A percentile compares a stretch with the other conserved stretches of the same genome.
Conservation (phyloP, 495 filamentous ascomycete genomes). For the Corynascus novoguineensis region DNA sequence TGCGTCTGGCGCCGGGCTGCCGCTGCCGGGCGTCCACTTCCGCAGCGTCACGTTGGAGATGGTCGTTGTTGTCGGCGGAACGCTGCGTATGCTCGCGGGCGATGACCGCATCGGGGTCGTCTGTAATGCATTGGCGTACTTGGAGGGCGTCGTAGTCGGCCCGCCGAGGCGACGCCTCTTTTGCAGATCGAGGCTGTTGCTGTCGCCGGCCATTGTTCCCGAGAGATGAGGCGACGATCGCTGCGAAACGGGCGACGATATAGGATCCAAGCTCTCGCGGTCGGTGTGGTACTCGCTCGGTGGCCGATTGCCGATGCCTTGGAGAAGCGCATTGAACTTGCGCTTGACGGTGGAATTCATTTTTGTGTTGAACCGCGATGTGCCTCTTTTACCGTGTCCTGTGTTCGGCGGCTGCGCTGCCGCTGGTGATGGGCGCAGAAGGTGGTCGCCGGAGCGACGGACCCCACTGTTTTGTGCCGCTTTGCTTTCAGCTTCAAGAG, state of each 20-base stretch:
- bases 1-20: neutral
- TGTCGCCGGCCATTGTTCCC: slow-evolving; percentile 22
- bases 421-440: neutral
- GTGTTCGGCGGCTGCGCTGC: neutral
- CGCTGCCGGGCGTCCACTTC: slow-evolving; percentile 32
- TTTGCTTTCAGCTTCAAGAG: neutral
- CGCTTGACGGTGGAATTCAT: slow-evolving; percentile 54
- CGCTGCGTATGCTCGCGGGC: slow-evolving; percentile 15
- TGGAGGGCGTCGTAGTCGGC: slow-evolving; percentile 20
- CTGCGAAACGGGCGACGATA: slow-evolving; percentile 18
- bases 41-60: slow-evolving; percentile 40
- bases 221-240: slow-evolving; percentile 19
- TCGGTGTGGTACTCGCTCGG: slow-evolving; percentile 13
- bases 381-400: neutral
- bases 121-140: slow-evolving; percentile 15
- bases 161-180: slow-evolving; percentile 45
- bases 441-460: neutral
- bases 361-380: neutral
- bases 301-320: slow-evolving; percentile 42
- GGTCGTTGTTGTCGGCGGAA: slow-evolving; percentile 11
- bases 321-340: slow-evolving; percentile 53
- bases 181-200: slow-evolving; percentile 31
- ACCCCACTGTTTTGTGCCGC: neutral
- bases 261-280: slow-evolving; percentile 7
- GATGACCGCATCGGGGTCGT: slow-evolving; percentile 6